A percentile compares a stretch with the other conserved stretches of the same genome.
These are phyloP conservation scores for Punica granatum DNA, from an alignment of 345 rosid species.

Conservation along the genomic window DNA sequence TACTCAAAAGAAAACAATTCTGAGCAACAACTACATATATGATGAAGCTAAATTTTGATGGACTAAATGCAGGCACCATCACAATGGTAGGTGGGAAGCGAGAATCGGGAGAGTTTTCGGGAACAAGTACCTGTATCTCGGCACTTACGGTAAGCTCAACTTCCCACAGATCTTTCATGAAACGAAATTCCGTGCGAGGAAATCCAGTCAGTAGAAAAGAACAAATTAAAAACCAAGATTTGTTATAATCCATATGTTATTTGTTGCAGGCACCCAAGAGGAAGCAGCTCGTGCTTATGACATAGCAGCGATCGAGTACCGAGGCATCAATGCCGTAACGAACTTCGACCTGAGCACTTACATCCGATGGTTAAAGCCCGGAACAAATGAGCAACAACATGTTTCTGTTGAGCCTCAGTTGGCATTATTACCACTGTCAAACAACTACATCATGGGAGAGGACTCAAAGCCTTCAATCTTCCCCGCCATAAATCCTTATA, in stretches of 20 bases:
- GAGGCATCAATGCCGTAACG: conserved; percentile 47
- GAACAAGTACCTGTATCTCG: conserved; percentile 64
- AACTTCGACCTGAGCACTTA: conserved; percentile 44
- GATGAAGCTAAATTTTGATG: neutral
- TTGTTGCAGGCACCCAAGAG: conserved; percentile 39
- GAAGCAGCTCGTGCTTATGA: conserved; percentile 50
- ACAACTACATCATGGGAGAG: conserved; percentile 20
- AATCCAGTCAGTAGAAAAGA: too few species aligned
- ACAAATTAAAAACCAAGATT: neutral
- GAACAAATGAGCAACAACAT: conserved; percentile 17
- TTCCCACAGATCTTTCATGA: neutral
- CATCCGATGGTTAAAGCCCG: conserved; percentile 48
- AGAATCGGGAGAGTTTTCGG: conserved; percentile 69
- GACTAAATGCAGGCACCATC: conserved; percentile 44
- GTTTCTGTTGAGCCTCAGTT: conserved; percentile 13
- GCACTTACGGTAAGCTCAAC: conserved; percentile 44
- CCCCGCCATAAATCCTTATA: conserved; percentile 13
- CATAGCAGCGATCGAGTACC: conserved; percentile 43
- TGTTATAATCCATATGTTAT: neutral
- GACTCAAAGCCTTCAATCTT: conserved; percentile 22
- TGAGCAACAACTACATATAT: neutral
- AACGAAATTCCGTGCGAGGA: neutral
- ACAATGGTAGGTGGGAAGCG: conserved; percentile 76
- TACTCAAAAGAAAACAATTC: neutral
- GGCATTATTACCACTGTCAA: conserved; percentile 8